Evolutionary conservation across 2,329 filamentous ascomycete genomes (phyloP).

Genomic region (Colletotrichum orchidophilum): DNA sequence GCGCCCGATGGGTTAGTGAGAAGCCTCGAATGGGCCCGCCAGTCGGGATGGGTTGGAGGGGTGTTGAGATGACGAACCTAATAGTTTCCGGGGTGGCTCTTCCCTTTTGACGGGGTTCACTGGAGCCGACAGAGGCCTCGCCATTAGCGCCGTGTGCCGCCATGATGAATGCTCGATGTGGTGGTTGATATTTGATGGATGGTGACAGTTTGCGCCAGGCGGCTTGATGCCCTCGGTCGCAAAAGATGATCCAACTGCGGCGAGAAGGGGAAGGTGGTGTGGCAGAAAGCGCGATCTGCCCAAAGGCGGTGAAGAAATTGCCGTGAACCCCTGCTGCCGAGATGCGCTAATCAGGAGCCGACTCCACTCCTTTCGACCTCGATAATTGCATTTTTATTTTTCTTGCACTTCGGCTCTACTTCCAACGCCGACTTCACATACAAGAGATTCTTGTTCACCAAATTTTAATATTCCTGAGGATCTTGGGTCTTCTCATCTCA

Average conservation of each 20-base stretch:
- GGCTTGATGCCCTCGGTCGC: neutral
- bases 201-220: neutral
- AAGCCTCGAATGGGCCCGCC: neutral
- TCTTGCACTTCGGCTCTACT: neutral
- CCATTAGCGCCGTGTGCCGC: slow-evolving; percentile 57
- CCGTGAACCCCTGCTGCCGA: slow-evolving; percentile 7
- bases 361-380: neutral
- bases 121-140: slow-evolving; percentile 65
- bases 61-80: slow-evolving; percentile 61
- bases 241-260: neutral
- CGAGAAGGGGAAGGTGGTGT: slow-evolving; percentile 16
- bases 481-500: neutral
- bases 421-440: neutral
- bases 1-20: neutral
- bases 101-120: slow-evolving; percentile 74
- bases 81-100: slow-evolving; percentile 87
- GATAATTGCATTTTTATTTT: slow-evolving; percentile 29
- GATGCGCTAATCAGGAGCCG: too few relatives aligned
- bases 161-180: slow-evolving; percentile 56
- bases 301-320: slow-evolving; percentile 24
- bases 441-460: neutral
- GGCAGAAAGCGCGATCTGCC: slow-evolving; percentile 29
- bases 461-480: neutral
- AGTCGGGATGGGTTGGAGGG: neutral
- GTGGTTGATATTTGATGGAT: slow-evolving; percentile 22